Evolutionary conservation across 2,329 filamentous ascomycete genomes (phyloP).

Genomic region (Ophiostoma perfectum): DNA sequence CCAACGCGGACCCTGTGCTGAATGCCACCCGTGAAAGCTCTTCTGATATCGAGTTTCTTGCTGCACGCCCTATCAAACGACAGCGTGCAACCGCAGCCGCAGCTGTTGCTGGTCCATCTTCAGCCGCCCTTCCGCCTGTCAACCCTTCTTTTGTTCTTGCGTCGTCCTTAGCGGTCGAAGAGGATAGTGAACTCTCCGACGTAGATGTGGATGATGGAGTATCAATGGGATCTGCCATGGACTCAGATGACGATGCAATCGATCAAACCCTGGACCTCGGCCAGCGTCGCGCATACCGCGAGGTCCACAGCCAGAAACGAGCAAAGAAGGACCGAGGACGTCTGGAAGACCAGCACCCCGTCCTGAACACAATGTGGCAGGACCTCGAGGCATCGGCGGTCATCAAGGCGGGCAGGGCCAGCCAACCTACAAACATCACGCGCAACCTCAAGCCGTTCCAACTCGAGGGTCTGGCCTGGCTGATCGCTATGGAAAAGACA

Average conservation of each 20-base stretch:
- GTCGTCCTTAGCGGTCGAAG: not conserved
- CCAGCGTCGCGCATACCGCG: slow-evolving; percentile 36
- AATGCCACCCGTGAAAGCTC: not conserved
- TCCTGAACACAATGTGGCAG: slow-evolving; percentile 78
- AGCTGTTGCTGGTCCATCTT: too few relatives aligned
- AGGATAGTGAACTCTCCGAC: not conserved
- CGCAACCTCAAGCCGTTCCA: slow-evolving; percentile 89
- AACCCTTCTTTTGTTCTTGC: not conserved
- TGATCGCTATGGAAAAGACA: slow-evolving; percentile 81
- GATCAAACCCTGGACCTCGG: not conserved
- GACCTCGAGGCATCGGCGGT: slow-evolving; percentile 63
- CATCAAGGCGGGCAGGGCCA: slow-evolving; percentile 56
- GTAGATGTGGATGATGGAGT: not conserved
- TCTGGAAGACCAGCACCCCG: slow-evolving; percentile 71
- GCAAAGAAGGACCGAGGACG: slow-evolving; percentile 52
- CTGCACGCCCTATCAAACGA: not conserved
- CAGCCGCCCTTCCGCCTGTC: not conserved
- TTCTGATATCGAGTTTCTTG: slow-evolving; percentile 10
- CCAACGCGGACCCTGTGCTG: not conserved
- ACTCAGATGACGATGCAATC: not conserved
- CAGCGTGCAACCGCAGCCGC: not conserved
- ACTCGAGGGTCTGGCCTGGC: slow-evolving; percentile 89
- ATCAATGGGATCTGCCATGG: not conserved
- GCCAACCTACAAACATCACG: slow-evolving; percentile 71
- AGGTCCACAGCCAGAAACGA: slow-evolving; percentile 29